Conservation (phyloP, 352 stramenopile species). For the Globisporangium splendens region DNA sequence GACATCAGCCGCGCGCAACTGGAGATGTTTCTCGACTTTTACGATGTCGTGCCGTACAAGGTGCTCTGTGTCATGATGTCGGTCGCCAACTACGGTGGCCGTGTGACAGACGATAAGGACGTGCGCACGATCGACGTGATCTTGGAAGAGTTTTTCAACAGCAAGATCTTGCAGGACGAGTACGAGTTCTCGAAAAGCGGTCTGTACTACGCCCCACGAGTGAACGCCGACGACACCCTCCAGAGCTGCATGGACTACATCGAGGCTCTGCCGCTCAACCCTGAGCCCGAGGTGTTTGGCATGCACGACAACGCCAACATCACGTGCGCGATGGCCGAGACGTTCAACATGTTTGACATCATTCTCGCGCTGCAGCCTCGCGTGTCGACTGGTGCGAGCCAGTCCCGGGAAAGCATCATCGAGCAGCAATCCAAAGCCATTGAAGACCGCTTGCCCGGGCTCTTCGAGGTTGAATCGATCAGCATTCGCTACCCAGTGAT, state of each 20-base stretch:
- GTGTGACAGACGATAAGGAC: conserved; percentile 92
- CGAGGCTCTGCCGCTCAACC: conserved; percentile 78
- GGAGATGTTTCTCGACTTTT: conserved; percentile 91
- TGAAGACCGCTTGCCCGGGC: conserved; percentile 60
- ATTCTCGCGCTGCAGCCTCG: conserved; percentile 84
- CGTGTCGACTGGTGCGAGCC: conserved; percentile 65
- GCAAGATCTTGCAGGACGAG: conserved; percentile 56
- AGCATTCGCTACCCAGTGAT: conserved; percentile 81
- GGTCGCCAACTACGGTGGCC: conserved; percentile 92
- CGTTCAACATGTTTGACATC: conserved; percentile 87
- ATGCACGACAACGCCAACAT: conserved; percentile 96
- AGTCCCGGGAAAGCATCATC: conserved; percentile 88
- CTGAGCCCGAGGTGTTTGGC: conserved; percentile 91
- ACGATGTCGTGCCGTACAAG: conserved; percentile 81
- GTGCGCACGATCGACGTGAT: conserved; percentile 85
- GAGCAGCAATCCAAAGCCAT: conserved; percentile 81
- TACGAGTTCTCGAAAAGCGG: conserved; percentile 71
- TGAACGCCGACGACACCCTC: conserved; percentile 64
- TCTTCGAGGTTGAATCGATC: conserved; percentile 87
- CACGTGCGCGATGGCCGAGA: conserved; percentile 90
- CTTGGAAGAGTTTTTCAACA: conserved; percentile 78
- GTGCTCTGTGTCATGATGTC: conserved; percentile 87
- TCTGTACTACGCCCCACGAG: conserved; percentile 65
- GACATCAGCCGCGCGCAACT: conserved; percentile 81
- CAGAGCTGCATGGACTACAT: conserved; percentile 87